These are phyloP conservation scores for Crithidia brevicula DNA, from an alignment of 208 protist species.

Conservation along the genomic window DNA sequence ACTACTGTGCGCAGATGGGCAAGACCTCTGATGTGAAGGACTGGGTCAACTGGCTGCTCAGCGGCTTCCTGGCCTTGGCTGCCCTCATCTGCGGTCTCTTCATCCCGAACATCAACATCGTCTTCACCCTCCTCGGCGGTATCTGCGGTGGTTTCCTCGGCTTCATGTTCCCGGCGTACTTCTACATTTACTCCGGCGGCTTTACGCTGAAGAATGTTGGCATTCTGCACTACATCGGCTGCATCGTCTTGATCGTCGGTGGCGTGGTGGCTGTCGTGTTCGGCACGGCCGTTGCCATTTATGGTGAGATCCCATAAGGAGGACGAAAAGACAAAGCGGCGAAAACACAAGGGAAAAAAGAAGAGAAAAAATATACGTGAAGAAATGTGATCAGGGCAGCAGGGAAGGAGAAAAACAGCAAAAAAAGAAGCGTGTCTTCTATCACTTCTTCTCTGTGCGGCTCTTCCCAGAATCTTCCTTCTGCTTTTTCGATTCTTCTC, in stretches of 20 bases:
- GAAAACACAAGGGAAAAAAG: not conserved
- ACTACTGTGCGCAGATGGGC: constrained; percentile 62
- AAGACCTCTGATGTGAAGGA: constrained; percentile 50
- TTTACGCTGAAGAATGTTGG: constrained; percentile 62
- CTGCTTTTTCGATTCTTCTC: too few species aligned
- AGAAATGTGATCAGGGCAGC: too few species aligned
- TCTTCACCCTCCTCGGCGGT: constrained; percentile 79
- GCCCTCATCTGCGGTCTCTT: constrained; percentile 78
- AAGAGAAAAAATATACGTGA: too few species aligned
- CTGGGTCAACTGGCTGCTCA: constrained; percentile 59
- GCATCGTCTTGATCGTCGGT: constrained; percentile 51
- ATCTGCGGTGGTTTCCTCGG: constrained; percentile 74
- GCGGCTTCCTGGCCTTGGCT: constrained; percentile 42
- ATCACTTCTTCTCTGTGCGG: constrained; percentile 2
- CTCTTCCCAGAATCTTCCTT: not conserved
- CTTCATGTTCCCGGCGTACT: constrained; percentile 85
- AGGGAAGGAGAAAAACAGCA: not conserved
- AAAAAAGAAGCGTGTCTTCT: not conserved
- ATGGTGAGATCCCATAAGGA: constrained; percentile 33
- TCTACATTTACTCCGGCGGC: constrained; percentile 74
- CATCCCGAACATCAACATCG: constrained; percentile 77
- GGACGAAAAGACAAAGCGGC: not conserved
- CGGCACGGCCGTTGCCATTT: constrained; percentile 70
- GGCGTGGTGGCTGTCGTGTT: constrained; percentile 76
- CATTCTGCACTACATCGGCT: constrained; percentile 52